Base-by-base conservation (phyloP, 2,329 filamentous ascomycete species). In the Triangularia verruculosa region DNA sequence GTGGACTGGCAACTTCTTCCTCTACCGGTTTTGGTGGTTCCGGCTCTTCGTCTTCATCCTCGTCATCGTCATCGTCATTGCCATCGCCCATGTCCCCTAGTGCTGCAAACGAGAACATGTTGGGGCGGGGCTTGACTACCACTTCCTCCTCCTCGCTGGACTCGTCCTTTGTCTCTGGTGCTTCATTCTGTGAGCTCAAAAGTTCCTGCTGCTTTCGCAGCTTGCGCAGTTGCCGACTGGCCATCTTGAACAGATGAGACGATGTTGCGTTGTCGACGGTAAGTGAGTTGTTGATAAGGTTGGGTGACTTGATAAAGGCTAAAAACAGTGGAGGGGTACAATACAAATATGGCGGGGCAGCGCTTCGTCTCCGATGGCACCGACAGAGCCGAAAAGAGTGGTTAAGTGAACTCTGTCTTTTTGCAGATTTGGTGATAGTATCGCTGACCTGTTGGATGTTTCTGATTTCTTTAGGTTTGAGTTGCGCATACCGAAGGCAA, bases 101-200 rank as follows among this genome's bases (percentile, higher is more conserved):
- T 0, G 83, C 83, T 8, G 83, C 83, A 65, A 81, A 80, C 0
- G 78, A 75, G 67, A 87, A 87, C 8, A 80, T 68, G 66, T 79
- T 84, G 11, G 74, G 70, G 30, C 79, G 78, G 11, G 79, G 75
- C 68, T 77, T 81, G 3, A 71, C 64, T 7, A 69, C 70, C 9
- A 73, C 66, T n/a, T n/a, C 13, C 51, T 54, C 51, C 51, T 71
- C 71, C 7, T 76, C 74, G 32, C 71, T 69, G 5, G 65, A 68
- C n/a, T 75, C 72, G 0, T 75, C 76, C 39, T 72, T 70, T 13
- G 69, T 70, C 12, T 62, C 70, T n/a, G 25, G 69, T 1, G 74
- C 74, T 15, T 78, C 75, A 57, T 72, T 72, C 15, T 73, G 67
- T 4, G 67, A 72, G 4, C 69, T 71, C 47, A 78, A 76, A 15